These are phyloP conservation scores for Fusarium tuaranense DNA, from an alignment of 2,329 filamentous ascomycete genomes.

Conservation along the genomic window DNA sequence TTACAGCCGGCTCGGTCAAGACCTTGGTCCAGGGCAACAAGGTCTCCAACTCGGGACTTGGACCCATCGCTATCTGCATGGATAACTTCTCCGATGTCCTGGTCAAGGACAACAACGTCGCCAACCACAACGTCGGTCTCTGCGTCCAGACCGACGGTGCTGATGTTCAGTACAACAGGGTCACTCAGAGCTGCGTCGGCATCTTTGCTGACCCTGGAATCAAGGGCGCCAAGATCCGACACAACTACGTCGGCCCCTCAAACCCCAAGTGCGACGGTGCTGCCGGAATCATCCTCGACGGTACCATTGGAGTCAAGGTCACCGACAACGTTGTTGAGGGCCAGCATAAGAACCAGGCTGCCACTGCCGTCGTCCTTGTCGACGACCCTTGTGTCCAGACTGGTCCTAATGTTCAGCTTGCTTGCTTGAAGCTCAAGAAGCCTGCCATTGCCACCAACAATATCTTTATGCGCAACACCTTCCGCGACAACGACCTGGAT, in stretches of 20 bases:
- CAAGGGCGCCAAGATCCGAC: constrained; percentile 42
- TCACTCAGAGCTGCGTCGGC: constrained; percentile 47
- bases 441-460: constrained; percentile 42
- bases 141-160: constrained; percentile 51
- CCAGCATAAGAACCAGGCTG: constrained; percentile 31
- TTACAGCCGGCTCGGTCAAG: constrained; percentile 51
- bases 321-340: constrained; percentile 45
- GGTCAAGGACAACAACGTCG: constrained; percentile 46
- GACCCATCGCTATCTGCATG: constrained; percentile 51
- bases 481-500: constrained; percentile 47
- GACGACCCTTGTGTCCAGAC: constrained; percentile 37
- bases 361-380: constrained; percentile 39
- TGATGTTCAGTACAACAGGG: constrained; percentile 48
- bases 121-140: constrained; percentile 47
- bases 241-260: constrained; percentile 45
- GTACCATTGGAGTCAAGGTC: constrained; percentile 44
- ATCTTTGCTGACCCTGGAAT: constrained; percentile 50
- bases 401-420: background rate
- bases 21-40: constrained; percentile 45
- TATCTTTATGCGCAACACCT: constrained; percentile 43
- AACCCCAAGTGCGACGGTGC: constrained; percentile 26
- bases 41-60: constrained; percentile 33
- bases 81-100: constrained; percentile 47
- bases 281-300: constrained; percentile 45
- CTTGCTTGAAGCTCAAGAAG: constrained; percentile 26